Evolutionary conservation across 768 basidiomycete species (phyloP), one percentile per base, ranked within the genome.

Genomic region (Macrocybe gigantea): DNA sequence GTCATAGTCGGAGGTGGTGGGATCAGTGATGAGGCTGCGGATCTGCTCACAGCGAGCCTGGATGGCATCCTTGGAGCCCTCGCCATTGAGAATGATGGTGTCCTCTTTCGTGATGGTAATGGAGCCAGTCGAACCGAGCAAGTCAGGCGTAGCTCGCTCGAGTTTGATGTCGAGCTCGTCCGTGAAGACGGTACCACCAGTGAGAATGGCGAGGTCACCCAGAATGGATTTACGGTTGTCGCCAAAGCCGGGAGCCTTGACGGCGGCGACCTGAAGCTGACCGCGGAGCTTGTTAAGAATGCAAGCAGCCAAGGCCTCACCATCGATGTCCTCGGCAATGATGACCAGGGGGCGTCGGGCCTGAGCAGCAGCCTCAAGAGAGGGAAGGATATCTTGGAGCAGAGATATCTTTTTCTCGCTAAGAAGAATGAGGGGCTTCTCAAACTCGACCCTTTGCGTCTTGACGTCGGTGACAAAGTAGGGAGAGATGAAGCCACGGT

Each of bases 391-490:
- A 63, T 99, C 95, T 64, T 94, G 92, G 37, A 98, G 75, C 7
- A 83, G 68, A 9, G 90, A 93, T 57, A 99, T 97, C 78, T 99
- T 99, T 84, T 97, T 97, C 74, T 99, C 95, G 49, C 83, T 88
- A 45, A 99, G 79, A 39, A 98, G 82, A 59, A 98, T 85, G 59
- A 85, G 71, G 11, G 95, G 95, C 71, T 97, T 98, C 74, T 99
- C 95, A 54, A 96, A 88, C 66, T 98, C 94, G 73, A 87, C 88
- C 66, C 88, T 92, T 66, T 97, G 95, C 38, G 79, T 62, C 80
- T 98, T 97, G 75, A 94, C 88, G 72, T 99, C 93, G 55, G 95
- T 98, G 69, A 99, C 83, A 67, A 98, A 96, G 80, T 97, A 97
- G 0, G 94, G 92, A 1, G 90, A 93, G 70, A 97, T 95, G 79